Evolutionary conservation across 192 early-diverging fungal genomes (phyloP), one percentile per base, ranked within the genome.

Genomic region (Coemansia sp.): DNA sequence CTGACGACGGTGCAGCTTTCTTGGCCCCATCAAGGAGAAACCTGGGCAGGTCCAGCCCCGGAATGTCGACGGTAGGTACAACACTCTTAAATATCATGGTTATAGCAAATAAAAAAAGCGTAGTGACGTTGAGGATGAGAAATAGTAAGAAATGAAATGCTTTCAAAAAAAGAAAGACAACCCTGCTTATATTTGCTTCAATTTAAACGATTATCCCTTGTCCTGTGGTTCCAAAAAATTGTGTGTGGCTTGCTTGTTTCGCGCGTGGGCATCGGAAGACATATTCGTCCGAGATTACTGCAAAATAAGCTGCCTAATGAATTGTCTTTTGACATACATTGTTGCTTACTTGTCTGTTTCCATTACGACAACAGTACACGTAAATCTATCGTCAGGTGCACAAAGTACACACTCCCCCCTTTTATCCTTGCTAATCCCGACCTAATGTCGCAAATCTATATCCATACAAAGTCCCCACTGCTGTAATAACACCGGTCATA

Each of bases 61-160:
- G 78, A 34, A 80, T 66, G 3, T 75, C 78, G 11, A 64, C 62
- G 1, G 64, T 31, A 17, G 77, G 69, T 4, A 68, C 55, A 62
- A 72, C 65, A 37, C 77, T 80, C 58, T 72, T 70, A 41, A 80
- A 80, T 45, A 80, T 42, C 77, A 80, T 80, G 2, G 27, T 59
- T 34, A 34, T 7, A 3, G 34, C 34, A 3, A 31, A 59, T 19
- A 21, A 17, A 37, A 27, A 62, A 14, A 51, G 21, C 15, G 36
- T n/a, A n/a, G 6, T 38, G 37, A 41, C 12, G 39, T 14, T 41
- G 39, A 64, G 17, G 15, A 37, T 42, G 25, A 27, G 25, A 27
- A 27, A 27, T 27, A 27, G 25, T 27, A 27, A 27, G 25, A 27
- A 27, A 27, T 27, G 1, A 1, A 27, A 27, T 27, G 1, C 25